Evolutionary conservation across 2,329 filamentous ascomycete species (phyloP), one percentile per base, ranked within the genome.

Genomic region (Lasiodiplodia sp.): DNA sequence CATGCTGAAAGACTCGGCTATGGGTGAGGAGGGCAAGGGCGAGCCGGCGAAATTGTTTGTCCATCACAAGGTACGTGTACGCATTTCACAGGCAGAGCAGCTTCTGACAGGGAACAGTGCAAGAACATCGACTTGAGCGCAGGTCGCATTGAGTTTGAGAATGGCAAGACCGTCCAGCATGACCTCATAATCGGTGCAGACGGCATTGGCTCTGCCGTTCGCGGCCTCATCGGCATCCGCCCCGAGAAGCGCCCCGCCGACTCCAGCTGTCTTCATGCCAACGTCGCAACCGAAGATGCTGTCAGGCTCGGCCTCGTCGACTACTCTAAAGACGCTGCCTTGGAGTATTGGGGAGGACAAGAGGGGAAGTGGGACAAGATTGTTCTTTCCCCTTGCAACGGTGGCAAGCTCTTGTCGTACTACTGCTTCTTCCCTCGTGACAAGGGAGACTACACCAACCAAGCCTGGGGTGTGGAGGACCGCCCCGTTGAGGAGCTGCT

Each of bases 341-440:
- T 92, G 0, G 88, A 92, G 76, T 92, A 91, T 81, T 92, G 90
- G 90, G 90, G 90, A 31, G 90, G 90, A 1, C 85, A 88, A 65
- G 86, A 89, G 67, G 88, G 87, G 73, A 87, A 83, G 83, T 64
- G 60, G 60, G 87, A 91, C 77, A 92, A 92, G 83, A 91, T 92
- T 69, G 90, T 92, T 5, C 81, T 92, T 2, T 91, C 88, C 0
- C 88, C 90, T 5, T 92, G 90, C 79, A 90, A 91, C 73, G 86
- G 85, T 25, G 89, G 89, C 66, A 86, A 86, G 70, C 79, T 91
- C 2, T 82, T 91, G 3, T 90, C 88, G 0, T 92, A 90, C 79
- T 92, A 92, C 79, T 91, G 89, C 79, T 91, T 91, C 82, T 91
- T 90, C 78, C 86, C 88, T 0, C 83, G 86, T 1, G 83, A 84